Percentiles rank a stretch among this genome's conserved stretches.
Conservation (phyloP, 345 rosid species). For the Sonneratia alba region DNA sequence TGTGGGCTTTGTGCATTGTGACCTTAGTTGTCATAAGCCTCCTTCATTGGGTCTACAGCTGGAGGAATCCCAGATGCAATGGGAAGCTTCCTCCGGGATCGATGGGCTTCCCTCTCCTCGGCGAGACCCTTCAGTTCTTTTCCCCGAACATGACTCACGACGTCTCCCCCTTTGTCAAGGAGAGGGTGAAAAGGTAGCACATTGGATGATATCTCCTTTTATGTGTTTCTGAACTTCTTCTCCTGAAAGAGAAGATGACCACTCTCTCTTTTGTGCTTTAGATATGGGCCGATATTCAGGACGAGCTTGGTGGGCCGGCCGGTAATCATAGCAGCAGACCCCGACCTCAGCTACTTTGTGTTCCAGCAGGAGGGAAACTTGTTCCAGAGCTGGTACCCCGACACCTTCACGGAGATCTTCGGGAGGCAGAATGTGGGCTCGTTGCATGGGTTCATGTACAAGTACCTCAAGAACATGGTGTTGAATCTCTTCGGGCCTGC, state of each 20-base stretch:
- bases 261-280: constrained; percentile 8
- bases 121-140: constrained; percentile 77
- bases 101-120: constrained; percentile 80
- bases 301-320: constrained; percentile 86
- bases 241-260: not conserved
- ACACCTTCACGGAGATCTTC: constrained; percentile 81
- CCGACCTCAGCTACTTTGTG: constrained; percentile 75
- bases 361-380: constrained; percentile 84
- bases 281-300: constrained; percentile 78
- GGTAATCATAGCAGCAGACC: constrained; percentile 70
- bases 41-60: constrained; percentile 46
- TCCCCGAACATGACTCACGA: constrained; percentile 53
- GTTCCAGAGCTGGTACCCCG: constrained; percentile 98
- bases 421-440: constrained; percentile 89
- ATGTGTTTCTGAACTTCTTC: not conserved
- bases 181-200: constrained; percentile 58
- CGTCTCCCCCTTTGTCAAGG: constrained; percentile 53
- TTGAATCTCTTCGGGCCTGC: constrained; percentile 74
- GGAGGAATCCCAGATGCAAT: constrained; percentile 79
- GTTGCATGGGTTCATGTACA: constrained; percentile 86
- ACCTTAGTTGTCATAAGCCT: constrained; percentile 38
- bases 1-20: constrained; percentile 40
- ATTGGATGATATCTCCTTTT: not conserved
- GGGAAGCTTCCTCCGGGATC: constrained; percentile 96
- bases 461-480: constrained; percentile 86